Base-by-base conservation (phyloP, 768 basidiomycete genomes). In the Auriscalpium vulgare region DNA sequence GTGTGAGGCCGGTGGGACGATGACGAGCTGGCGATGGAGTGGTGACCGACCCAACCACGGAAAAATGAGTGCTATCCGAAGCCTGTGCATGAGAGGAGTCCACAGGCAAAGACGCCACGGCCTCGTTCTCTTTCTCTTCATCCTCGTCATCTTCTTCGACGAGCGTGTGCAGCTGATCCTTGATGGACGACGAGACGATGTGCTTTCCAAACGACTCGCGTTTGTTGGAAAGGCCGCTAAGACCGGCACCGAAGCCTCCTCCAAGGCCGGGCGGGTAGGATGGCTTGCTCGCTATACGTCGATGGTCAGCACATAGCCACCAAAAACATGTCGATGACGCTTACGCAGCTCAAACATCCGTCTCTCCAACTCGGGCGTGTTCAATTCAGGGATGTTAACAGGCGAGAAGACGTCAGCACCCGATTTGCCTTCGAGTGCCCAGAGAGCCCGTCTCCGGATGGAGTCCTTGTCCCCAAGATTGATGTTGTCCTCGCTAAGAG, bases 101-200 rank as follows among this genome's bases (percentile, higher is more conserved):
- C 21, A 60, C n/a, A 16, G 65, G 51, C 51, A 66, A 56, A 29
- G 63, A 47, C 17, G 57, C 57, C 8, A 67, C 65, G 49, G 67
- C 40, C 21, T 63, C 68, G 1, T 60, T 55, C 23, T 70, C 69
- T 3, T 87, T 87, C 29, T 29, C 29, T 23, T 92, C 91, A 44
- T 91, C 91, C 50, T 94, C 90, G 52, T 92, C 91, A 55, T 93
- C 88, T 65, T 91, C 91, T 64, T 91, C 91, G 36, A 93, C 72
- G 34, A 92, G 75, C 16, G 90, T 91, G 57, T 82, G 80, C 10
- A 92, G 77, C 62, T 85, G 81, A 67, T 91, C 90, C 67, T 89
- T 91, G 51, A 83, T 77, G 10, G 80, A 79, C 1, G 81, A 79
- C 2, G 85, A 76, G 14, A 76, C 73, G 59, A 85, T 76, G 62